Conservation (phyloP, 2,329 filamentous ascomycete genomes). For the Aureobasidium sp. region DNA sequence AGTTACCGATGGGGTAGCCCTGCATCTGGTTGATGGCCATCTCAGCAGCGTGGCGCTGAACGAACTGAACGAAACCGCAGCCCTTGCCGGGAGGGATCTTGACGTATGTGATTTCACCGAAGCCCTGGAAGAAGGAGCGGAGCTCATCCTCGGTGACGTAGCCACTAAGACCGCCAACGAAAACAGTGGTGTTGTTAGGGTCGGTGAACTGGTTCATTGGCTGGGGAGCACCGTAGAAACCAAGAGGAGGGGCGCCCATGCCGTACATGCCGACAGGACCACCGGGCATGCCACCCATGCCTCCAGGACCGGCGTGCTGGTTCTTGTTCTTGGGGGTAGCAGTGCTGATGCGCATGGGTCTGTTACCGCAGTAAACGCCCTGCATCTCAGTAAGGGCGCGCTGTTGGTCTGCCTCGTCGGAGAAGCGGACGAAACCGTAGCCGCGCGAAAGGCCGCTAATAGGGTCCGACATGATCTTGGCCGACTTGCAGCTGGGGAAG, state of each 20-base stretch:
- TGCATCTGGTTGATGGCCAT: constrained; percentile 99
- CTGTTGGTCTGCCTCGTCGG: constrained; percentile 92
- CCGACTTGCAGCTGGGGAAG: constrained; percentile 96
- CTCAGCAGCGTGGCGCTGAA: constrained; percentile 95
- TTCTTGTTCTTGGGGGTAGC: constrained; percentile 91
- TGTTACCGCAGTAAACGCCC: constrained; percentile 96
- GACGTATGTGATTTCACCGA: constrained; percentile 98
- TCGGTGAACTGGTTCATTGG: constrained; percentile 99
- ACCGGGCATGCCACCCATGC: constrained; percentile 43
- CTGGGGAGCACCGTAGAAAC: constrained; percentile 58
- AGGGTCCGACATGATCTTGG: constrained; percentile 99
- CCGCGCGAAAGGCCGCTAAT: constrained; percentile 96
- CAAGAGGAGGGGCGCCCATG: constrained; percentile 64
- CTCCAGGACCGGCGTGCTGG: constrained; percentile 47
- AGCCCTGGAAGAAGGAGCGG: constrained; percentile 99
- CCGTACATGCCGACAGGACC: constrained; percentile 56
- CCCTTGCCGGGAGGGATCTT: constrained; percentile 99
- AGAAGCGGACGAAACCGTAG: constrained; percentile 97
- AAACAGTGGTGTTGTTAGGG: constrained; percentile 98
- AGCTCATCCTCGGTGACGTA: constrained; percentile 99
- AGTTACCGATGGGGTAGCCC: constrained; percentile 98
- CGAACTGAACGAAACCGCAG: constrained; percentile 97
- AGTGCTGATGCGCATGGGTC: constrained; percentile 96
- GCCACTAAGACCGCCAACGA: constrained; percentile 91
- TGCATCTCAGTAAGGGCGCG: constrained; percentile 96